Evolutionary conservation across 2,329 filamentous ascomycete species (phyloP), one percentile per base, ranked within the genome.

Genomic region (Eurotiales sp.): DNA sequence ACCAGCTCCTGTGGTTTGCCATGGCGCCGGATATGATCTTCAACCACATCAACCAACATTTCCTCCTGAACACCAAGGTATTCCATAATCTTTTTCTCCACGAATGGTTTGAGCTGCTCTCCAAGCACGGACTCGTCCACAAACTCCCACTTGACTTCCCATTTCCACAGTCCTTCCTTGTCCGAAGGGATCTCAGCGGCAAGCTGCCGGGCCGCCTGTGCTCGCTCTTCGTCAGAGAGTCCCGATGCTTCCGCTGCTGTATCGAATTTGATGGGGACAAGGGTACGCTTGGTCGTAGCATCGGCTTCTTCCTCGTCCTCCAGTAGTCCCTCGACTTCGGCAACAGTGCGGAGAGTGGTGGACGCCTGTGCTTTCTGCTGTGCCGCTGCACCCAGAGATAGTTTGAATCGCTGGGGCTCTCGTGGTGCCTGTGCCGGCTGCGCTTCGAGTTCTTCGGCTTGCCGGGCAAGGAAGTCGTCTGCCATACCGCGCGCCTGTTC

Each of bases 81-180:
- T 71, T 99, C 93, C 55, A 99, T 86, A 60, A 97, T 89, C 79
- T 97, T 99, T 81, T 95, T 95, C 76, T 96, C 90, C 51, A 97
- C 89, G 73, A 96, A 99, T 25, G 92, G 91, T 63, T 88, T 84
- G 60, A 99, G 82, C 67, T 96, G 91, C 57, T 95, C 88, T 55
- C 83, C 81, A 54, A 97, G 83, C 37, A 93, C 80, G 14, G 80
- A 77, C 55, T 93, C 86, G 65, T 95, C 88, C 66, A 99, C 79
- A 70, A 85, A 89, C 46, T 95, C 87, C 93, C 93, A 99, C 61
- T 91, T 88, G 67, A 99, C 84, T 15, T 86, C 76, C 89, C 90
- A 97, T n/a, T 79, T 81, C 89, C 92, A 99, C 3, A 99, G 77
- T 0, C 88, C 90, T 2, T 87, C 84, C 67, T 87, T 89, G 64